These are phyloP conservation scores for Citrus unshiu DNA, from an alignment of 345 rosid genomes.

Conservation along the genomic window DNA sequence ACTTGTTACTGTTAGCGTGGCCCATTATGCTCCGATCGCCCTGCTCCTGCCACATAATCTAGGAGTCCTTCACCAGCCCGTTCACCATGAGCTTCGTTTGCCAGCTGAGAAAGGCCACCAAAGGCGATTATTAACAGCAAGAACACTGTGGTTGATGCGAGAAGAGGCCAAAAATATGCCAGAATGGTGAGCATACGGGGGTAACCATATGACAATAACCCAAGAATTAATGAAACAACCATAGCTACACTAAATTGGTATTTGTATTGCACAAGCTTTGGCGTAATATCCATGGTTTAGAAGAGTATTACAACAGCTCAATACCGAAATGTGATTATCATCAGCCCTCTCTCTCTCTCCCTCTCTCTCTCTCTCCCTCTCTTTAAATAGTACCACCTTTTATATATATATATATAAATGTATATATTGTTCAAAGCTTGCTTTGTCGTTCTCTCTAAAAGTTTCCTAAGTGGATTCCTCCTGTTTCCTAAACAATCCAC, in stretches of 20 bases:
- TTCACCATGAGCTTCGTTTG: constrained; percentile 36
- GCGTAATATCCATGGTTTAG: constrained; percentile 44
- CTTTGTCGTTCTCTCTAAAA: constrained; percentile 12
- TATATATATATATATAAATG: no score
- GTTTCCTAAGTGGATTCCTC: constrained; percentile 24
- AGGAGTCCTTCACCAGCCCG: constrained; percentile 55
- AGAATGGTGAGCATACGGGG: constrained; percentile 57
- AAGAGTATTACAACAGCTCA: background rate
- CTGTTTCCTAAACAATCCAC: constrained; percentile 8
- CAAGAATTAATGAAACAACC: constrained; percentile 26
- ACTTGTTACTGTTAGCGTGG: constrained; percentile 7
- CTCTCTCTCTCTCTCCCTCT: background rate
- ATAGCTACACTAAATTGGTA: constrained; percentile 40
- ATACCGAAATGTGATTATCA: background rate
- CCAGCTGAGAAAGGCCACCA: constrained; percentile 55
- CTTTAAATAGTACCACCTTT: background rate
- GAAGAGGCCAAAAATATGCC: constrained; percentile 81
- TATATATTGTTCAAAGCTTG: background rate
- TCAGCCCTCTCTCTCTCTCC: background rate
- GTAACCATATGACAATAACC: constrained; percentile 41
- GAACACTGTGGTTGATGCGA: constrained; percentile 77
- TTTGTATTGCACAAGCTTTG: constrained; percentile 53
- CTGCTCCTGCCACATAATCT: constrained; percentile 71
- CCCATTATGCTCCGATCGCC: constrained; percentile 24
- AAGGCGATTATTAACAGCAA: constrained; percentile 45